These are phyloP conservation scores for Ascochyta rabiei DNA, from an alignment of 2,329 filamentous ascomycete species.

Conservation along the genomic window DNA sequence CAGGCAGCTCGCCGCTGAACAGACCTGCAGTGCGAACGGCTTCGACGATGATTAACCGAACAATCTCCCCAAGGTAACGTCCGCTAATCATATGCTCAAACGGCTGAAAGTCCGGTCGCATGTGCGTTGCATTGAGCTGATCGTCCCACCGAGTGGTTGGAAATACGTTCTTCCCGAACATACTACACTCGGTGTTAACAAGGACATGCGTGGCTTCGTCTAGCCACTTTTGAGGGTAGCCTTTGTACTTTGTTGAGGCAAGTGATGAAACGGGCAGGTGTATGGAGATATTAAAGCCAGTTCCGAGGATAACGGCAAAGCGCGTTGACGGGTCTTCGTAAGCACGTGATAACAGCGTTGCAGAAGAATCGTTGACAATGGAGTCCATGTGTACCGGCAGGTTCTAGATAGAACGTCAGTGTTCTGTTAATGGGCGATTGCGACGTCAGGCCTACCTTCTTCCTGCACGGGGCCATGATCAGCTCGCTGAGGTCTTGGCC, in stretches of 20 bases:
- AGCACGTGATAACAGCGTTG: conserved; percentile 66
- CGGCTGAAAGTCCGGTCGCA: conserved; percentile 67
- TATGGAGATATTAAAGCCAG: conserved; percentile 69
- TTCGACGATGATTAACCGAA: conserved; percentile 65
- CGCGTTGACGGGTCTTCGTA: conserved; percentile 66
- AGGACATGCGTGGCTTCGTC: conserved; percentile 65
- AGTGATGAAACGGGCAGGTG: conserved; percentile 64
- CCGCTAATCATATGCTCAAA: conserved; percentile 69
- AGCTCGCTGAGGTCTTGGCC: conserved; percentile 65
- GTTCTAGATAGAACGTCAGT: conserved; percentile 39
- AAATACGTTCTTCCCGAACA: conserved; percentile 66
- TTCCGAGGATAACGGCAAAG: conserved; percentile 68
- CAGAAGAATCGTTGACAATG: conserved; percentile 69
- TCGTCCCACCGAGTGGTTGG: conserved; percentile 68
- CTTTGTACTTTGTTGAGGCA: conserved; percentile 61
- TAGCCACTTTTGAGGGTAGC: conserved; percentile 61
- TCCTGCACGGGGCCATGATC: conserved; percentile 64
- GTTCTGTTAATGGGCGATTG: neutral
- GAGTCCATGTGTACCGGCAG: conserved; percentile 66
- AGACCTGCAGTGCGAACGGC: conserved; percentile 62
- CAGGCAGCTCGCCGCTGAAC: conserved; percentile 63
- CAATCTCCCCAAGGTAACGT: conserved; percentile 68
- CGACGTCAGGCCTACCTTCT: conserved; percentile 45
- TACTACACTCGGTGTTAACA: conserved; percentile 70
- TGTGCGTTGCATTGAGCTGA: conserved; percentile 61